These are phyloP conservation scores for Beauveria varroae DNA, from an alignment of 2,329 filamentous ascomycete species.

Conservation along the genomic window DNA sequence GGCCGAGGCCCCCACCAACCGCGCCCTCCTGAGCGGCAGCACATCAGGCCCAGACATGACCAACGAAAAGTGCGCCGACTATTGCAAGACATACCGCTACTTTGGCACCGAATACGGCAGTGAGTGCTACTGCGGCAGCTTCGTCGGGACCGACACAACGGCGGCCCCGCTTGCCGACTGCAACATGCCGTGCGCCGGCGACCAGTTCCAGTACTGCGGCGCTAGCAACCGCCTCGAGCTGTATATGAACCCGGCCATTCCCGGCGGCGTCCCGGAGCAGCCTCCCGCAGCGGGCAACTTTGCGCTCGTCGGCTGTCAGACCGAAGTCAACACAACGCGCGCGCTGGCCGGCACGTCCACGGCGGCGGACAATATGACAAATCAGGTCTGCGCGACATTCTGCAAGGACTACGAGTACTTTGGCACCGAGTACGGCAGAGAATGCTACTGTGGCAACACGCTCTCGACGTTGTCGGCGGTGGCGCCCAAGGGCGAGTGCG, in stretches of 20 bases:
- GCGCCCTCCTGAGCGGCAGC: constrained; percentile 25
- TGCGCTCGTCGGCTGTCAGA: constrained; percentile 28
- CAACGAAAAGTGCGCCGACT: constrained; percentile 25
- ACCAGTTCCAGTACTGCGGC: constrained; percentile 27
- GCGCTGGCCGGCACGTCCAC: constrained; percentile 22
- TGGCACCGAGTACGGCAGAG: constrained; percentile 30
- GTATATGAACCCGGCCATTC: constrained; percentile 23
- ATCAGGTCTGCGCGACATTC: constrained; percentile 24
- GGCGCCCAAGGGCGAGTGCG: constrained; percentile 27
- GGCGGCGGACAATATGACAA: constrained; percentile 24
- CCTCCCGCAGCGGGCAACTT: constrained; percentile 25
- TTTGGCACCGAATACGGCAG: constrained; percentile 33
- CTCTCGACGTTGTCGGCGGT: constrained; percentile 22
- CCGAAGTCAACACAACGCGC: constrained; percentile 26
- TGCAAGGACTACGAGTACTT: constrained; percentile 26
- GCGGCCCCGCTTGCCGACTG: constrained; percentile 25
- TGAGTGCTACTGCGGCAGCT: constrained; percentile 33
- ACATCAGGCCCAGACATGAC: constrained; percentile 24
- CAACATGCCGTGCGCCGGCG: constrained; percentile 26
- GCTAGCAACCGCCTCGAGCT: constrained; percentile 26
- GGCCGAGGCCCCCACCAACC: constrained; percentile 27
- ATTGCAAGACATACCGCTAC: constrained; percentile 30
- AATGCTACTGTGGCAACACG: constrained; percentile 30
- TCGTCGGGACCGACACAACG: constrained; percentile 19
- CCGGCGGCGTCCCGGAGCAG: constrained; percentile 23